Base-by-base conservation (phyloP, 306 rosid genomes). In the Dalbergia cultrata region DNA sequence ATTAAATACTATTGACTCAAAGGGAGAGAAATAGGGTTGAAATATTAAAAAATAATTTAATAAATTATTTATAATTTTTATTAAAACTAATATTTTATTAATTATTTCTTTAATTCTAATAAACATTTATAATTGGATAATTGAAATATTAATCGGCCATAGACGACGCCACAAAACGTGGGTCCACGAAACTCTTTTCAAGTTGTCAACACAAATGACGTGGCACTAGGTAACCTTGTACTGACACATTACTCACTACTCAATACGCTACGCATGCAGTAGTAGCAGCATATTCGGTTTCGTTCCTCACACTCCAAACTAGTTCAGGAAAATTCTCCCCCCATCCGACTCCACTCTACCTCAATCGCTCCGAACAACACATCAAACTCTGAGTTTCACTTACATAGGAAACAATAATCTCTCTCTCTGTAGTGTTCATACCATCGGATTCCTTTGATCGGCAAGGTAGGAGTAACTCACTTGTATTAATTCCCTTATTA, bases 201-300 rank as follows among this genome's bases (percentile, higher is more conserved):
- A 26, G 21, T 41, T 47, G 43, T 6, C 60, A 76, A n/a, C 34
- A 53, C 7, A 34, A 8, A 16, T 13, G 21, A 72, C 60, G 79
- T 80, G 79, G 67, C 68, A 50, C 9, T 39, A 35, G 0, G 78
- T 37, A 49, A 6, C 66, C 67, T 67, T 31, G 33, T 53, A 17
- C 70, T 60, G 45, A 16, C 70, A 16, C 4, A 44, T 2, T 10
- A 44, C 10, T 10, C 31, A 44, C 3, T 6, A 12, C 19, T 35
- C n/a, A 9, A 10, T 35, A 18, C 66, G 22, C 56, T 35, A 52
- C 66, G 22, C 56, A 64, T 65, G 54, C 65, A 60, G 45, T 35
- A 41, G 17, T 52, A 16, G 1, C 75, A 54, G 22, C 21, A 56
- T 39, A 67, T 67, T 67, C 67, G 3, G 41, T 39, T 39, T 66